Evolutionary conservation across 2,329 filamentous ascomycete genomes (phyloP).

Genomic region (Talaromyces piceae): DNA sequence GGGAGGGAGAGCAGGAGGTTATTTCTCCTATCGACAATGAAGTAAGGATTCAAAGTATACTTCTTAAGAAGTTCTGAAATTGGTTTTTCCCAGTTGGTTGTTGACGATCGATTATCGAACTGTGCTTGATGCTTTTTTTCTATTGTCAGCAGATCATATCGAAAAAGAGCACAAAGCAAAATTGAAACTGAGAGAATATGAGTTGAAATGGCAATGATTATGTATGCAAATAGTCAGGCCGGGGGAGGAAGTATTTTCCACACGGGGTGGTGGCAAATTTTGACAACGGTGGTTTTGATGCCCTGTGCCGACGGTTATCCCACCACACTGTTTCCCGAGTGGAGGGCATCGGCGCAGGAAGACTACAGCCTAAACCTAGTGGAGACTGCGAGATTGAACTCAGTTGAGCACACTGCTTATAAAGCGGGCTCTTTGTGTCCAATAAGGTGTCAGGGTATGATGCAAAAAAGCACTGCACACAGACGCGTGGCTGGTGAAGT

Average conservation of each 20-base stretch:
- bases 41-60: too few species aligned
- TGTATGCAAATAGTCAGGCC: not conserved
- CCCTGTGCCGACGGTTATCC: not conserved
- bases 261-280: not conserved
- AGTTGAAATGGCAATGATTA: not conserved
- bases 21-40: too few species aligned
- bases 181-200: not conserved
- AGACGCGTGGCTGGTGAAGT: not conserved
- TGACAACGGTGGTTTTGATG: not conserved
- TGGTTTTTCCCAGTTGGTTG: too few species aligned
- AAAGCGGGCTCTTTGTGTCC: not conserved
- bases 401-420: not conserved
- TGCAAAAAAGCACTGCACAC: slow-evolving; percentile 1
- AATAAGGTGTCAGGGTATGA: not conserved
- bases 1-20: too few species aligned
- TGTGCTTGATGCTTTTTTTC: not conserved
- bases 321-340: not conserved
- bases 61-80: too few species aligned
- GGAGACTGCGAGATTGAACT: not conserved
- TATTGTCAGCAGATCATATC: not conserved
- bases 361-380: not conserved
- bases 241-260: not conserved
- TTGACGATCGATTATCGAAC: too few species aligned
- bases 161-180: not conserved
- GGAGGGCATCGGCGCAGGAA: not conserved